Evolutionary conservation across 305 asterid species (phyloP), one percentile per base, ranked within the genome.

Genomic region (Fraxinus nigra): DNA sequence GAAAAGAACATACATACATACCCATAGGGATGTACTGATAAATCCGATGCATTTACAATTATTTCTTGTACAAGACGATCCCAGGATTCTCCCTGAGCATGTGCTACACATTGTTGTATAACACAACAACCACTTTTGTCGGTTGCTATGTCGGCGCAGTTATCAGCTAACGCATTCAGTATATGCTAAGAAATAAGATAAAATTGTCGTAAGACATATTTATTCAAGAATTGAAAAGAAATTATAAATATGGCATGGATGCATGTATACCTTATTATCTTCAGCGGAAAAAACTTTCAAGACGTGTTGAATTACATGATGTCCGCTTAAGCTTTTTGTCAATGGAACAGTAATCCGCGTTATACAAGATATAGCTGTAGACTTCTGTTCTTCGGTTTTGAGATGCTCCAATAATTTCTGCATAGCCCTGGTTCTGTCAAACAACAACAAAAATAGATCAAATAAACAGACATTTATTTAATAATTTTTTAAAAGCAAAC

Each of bases 71-170:
- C 34, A 38, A 85, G 81, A 7, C 86, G 79, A 46, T 79, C 84
- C 14, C 75, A 78, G 6, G 83, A 38, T 22, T 82, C 86, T 65
- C 56, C 56, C 16, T 80, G 63, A 3, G 80, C 89, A 7, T 84
- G 84, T 32, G 65, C 81, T 13, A 85, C 80, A 54, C 84, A 85
- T 18, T 82, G 83, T 72, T 85, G 90, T 35, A 84, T 9, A 4
- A 87, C 83, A 28, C 89, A 85, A 34, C 92, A 85, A 24, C 89
- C 92, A 61, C 88, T 85, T 63, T 75, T 77, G 28, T 89, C 84
- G 28, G 84, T 84, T 0, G 90, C 88, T 61, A 89, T 84, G 0
- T 83, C 84, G 9, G 87, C 65, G 78, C 87, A 87, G 7, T 89
- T 84, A 7, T 80, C 81, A 1, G 85, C 85, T 2, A 87, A 81